Percentiles rank a stretch among this genome's conserved stretches.
Conservation (phyloP, 345 rosid genomes). For the Diplotaxis tenuifolia region DNA sequence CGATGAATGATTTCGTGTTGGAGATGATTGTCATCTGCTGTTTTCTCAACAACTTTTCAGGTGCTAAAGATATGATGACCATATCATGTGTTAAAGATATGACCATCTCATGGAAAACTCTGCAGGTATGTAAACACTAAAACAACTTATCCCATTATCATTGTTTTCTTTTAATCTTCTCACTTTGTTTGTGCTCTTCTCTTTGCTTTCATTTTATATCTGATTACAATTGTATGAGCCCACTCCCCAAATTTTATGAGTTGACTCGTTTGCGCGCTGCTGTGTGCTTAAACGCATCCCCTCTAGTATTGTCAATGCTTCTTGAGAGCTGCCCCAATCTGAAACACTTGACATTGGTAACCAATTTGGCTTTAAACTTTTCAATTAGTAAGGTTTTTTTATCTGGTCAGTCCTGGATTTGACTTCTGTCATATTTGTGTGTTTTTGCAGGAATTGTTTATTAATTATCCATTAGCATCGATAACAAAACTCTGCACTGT, state of each 20-base stretch:
- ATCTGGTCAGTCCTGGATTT: neutral
- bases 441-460: neutral
- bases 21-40: neutral
- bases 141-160: neutral
- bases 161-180: neutral
- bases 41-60: neutral
- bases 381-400: no score
- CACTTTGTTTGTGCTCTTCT: neutral
- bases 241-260: conserved; percentile 3
- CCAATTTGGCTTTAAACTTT: neutral
- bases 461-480: neutral
- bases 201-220: neutral
- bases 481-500: neutral
- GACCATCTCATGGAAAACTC: neutral
- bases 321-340: neutral
- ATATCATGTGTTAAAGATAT: neutral
- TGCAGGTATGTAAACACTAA: neutral
- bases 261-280: conserved; percentile 1
- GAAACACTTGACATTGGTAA: neutral
- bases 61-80: neutral
- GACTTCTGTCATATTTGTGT: neutral
- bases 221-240: neutral
- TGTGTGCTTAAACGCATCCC: neutral
- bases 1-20: neutral
- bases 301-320: neutral